A percentile compares a stretch with the other conserved stretches of the same genome.
phyloP scores from a whole-genome alignment of 768 basidiomycete genomes.

The Mrakia gelida region DNA sequence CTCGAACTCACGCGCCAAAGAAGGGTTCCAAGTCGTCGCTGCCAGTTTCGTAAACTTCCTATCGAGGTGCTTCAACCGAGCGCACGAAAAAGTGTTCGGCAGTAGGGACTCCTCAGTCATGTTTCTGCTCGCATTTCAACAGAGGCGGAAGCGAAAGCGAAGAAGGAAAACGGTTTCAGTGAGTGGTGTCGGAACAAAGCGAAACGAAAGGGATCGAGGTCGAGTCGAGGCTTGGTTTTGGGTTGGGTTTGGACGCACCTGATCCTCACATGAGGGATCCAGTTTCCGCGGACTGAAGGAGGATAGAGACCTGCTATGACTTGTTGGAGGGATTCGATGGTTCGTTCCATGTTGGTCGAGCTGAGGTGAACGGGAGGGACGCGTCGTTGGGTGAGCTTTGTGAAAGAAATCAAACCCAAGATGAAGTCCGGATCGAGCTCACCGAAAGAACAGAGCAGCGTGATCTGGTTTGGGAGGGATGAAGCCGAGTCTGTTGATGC shows the following conservation, averaged over 20 bases:
- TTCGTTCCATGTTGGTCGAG: constrained; percentile 68
- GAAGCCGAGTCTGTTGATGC: constrained; percentile 57
- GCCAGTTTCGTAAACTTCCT: constrained; percentile 61
- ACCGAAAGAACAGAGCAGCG: constrained; percentile 60
- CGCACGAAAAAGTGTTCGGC: constrained; percentile 65
- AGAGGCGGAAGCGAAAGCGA: constrained; percentile 38
- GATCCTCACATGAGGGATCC: constrained; percentile 23
- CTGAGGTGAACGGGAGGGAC: constrained; percentile 41
- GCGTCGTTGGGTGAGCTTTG: not conserved
- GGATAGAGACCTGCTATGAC: constrained; percentile 72
- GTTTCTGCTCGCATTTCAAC: constrained; percentile 47
- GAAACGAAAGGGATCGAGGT: not conserved
- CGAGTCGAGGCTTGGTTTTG: no score
- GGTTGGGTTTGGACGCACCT: constrained; percentile 59
- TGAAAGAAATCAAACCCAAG: no score
- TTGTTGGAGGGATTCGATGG: constrained; percentile 56
- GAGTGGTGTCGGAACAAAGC: not conserved
- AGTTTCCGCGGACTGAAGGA: constrained; percentile 34
- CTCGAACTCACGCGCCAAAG: not conserved
- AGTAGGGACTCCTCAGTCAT: constrained; percentile 66
- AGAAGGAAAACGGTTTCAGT: not conserved
- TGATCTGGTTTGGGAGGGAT: constrained; percentile 54
- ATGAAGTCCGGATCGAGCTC: not conserved
- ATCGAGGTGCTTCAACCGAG: constrained; percentile 60
- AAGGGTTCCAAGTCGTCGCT: constrained; percentile 41